Base-by-base conservation (phyloP, 2,329 filamentous ascomycete genomes). In the Bimuria novae-zelandiae region DNA sequence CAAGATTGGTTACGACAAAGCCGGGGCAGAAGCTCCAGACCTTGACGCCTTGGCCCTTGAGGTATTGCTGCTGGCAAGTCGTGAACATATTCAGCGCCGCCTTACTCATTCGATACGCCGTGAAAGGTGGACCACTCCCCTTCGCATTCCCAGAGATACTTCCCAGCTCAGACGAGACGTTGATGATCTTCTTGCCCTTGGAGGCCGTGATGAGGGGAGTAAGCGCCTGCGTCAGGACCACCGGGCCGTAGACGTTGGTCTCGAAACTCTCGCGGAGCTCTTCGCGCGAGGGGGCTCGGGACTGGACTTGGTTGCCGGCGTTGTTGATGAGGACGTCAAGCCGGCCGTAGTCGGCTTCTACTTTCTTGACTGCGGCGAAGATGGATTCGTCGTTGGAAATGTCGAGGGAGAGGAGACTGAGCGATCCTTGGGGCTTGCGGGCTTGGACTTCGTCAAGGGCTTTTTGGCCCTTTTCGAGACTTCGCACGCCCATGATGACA, bases 261-360 rank as follows among this genome's bases (percentile, higher is more conserved):
- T 76, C 65, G 27, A 76, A 66, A 7, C 54, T 59, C 2, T 45
- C 49, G 16, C 63, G 62, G 2, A 73, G 43, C 7, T 32, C 35
- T 0, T 57, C 55, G 12, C 68, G 68, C 10, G 48, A 45, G 16
- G 49, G n/a, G 14, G 52, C 40, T 3, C 53, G 46, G 6, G 36
- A 32, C 29, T 64, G 54, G 4, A 33, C 36, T 19, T 76, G 73
- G 4, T 83, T 75, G 16, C 90, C 91, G 25, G 92, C 91, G 72
- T 95, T 95, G 81, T 96, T 95, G 77, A 96, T 77, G 33, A 96
- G 77, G 51, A 95, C 89, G 75, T 95, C 89, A 64, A 96, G 82
- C n/a, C 54, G 61, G 32, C 60, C 62, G 25, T 61, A 70, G 4
- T 67, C 62, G 8, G 63, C 33, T 51, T 58, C 63, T 16, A 75